These are phyloP conservation scores for Aspergillus intermedius DNA, from an alignment of 2,329 filamentous ascomycete species.

Conservation along the genomic window DNA sequence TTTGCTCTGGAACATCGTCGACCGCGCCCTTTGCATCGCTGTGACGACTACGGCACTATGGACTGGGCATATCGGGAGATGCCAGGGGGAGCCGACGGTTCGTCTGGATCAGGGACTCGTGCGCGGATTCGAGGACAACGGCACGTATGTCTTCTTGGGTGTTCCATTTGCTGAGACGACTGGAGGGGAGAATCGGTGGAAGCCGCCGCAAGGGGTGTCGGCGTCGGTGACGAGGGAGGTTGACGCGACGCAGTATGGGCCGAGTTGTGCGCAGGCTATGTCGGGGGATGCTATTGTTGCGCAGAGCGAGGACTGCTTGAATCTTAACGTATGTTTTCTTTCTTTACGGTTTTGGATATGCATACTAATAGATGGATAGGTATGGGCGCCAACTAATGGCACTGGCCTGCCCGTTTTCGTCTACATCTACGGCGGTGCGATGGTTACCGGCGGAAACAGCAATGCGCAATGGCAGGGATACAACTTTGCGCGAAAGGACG, in stretches of 20 bases:
- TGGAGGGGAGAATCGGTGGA: conserved; percentile 17
- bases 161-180: conserved; percentile 18
- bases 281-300: conserved; percentile 14
- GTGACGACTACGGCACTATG: not conserved
- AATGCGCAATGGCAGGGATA: conserved; percentile 18
- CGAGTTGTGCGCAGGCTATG: conserved; percentile 17
- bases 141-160: conserved; percentile 19
- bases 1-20: too few species aligned
- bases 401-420: conserved; percentile 13
- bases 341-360: not conserved
- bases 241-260: conserved; percentile 14
- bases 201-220: conserved; percentile 10
- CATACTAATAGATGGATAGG: not conserved
- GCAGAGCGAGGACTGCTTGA: conserved; percentile 18
- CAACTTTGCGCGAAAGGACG: conserved; percentile 18
- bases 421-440: conserved; percentile 59
- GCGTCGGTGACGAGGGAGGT: conserved; percentile 6
- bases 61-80: not conserved
- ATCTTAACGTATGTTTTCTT: conserved; percentile 7
- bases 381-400: conserved; percentile 14
- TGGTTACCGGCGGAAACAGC: conserved; percentile 42
- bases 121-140: conserved; percentile 17
- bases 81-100: conserved; percentile 2
- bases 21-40: not conserved
- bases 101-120: conserved; percentile 15